phyloP scores from a whole-genome alignment of 306 rosid species.

The Cucumis hystrix region DNA sequence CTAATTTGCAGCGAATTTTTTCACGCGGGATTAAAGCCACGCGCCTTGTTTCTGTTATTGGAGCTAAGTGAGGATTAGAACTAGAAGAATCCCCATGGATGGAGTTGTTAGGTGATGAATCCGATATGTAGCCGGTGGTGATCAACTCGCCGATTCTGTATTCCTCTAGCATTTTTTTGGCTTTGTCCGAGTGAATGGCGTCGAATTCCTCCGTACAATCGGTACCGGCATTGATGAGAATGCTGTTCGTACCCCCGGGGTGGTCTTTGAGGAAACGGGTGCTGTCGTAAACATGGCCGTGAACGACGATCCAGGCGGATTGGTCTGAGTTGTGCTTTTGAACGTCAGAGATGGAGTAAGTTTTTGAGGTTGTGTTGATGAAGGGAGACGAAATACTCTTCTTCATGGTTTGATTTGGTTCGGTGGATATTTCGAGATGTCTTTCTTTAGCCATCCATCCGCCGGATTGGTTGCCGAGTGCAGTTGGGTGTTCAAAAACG shows the following conservation, averaged over 20 bases:
- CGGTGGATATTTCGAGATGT: conserved; percentile 25
- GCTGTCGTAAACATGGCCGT: conserved; percentile 63
- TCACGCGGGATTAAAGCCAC: conserved; percentile 50
- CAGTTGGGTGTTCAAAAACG: conserved; percentile 67
- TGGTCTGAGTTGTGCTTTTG: conserved; percentile 31
- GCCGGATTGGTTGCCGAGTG: conserved; percentile 62
- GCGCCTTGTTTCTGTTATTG: conserved; percentile 29
- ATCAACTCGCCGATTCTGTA: conserved; percentile 52
- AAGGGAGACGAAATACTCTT: conserved; percentile 53
- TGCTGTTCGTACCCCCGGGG: conserved; percentile 80
- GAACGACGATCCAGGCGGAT: conserved; percentile 68
- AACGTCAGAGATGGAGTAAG: conserved; percentile 44
- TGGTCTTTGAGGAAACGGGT: conserved; percentile 59
- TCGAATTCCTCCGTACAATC: conserved; percentile 85
- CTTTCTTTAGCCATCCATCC: conserved; percentile 81
- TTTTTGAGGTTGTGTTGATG: conserved; percentile 40
- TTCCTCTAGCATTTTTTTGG: conserved; percentile 52
- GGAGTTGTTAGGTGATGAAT: conserved; percentile 40
- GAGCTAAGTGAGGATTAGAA: conserved; percentile 11
- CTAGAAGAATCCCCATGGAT: conserved; percentile 15
- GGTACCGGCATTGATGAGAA: conserved; percentile 71
- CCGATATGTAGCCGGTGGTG: conserved; percentile 28
- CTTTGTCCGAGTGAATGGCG: conserved; percentile 78
- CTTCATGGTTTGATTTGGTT: conserved; percentile 21
- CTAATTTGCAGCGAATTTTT: conserved; percentile 50